phyloP scores from a whole-genome alignment of 495 filamentous ascomycete species.

The Bacidia rubella region DNA sequence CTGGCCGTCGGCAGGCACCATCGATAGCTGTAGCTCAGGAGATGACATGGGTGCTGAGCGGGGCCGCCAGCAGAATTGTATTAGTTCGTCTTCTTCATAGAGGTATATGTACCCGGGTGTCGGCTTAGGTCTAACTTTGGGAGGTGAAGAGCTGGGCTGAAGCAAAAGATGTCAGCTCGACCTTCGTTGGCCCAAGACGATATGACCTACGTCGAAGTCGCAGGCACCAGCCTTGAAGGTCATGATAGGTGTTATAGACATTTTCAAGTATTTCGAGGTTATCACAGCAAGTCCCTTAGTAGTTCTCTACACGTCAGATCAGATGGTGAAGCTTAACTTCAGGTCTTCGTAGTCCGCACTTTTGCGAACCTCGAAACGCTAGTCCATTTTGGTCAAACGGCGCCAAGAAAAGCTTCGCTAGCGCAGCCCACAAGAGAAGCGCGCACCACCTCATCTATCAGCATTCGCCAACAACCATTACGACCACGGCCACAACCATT shows the following conservation, averaged over 20 bases:
- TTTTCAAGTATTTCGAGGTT: too few relatives aligned
- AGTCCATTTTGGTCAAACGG: not conserved
- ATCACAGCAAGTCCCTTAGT: too few relatives aligned
- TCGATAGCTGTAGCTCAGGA: conserved; percentile 71
- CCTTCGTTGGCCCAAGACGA: not conserved
- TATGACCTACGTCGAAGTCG: conserved; percentile 58
- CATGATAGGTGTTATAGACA: conserved; percentile 77
- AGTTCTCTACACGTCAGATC: too few relatives aligned
- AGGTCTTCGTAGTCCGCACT: too few relatives aligned
- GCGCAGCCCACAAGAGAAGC: conserved; percentile 7
- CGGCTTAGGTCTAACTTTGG: conserved; percentile 51
- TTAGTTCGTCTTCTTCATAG: conserved; percentile 83
- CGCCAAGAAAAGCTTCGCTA: conserved; percentile 7
- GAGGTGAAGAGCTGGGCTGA: conserved; percentile 45
- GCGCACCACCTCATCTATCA: conserved; percentile 1
- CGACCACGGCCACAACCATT: not conserved
- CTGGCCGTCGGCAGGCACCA: conserved; percentile 76
- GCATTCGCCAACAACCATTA: not conserved
- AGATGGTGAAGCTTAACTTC: too few relatives aligned
- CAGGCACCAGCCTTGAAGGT: conserved; percentile 96
- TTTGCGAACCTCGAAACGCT: too few relatives aligned
- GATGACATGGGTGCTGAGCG: conserved; percentile 47
- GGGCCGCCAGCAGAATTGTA: conserved; percentile 93
- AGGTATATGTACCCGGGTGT: conserved; percentile 86
- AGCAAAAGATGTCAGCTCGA: not conserved